Evolutionary conservation across 345 rosid species (phyloP).

Genomic region (Ceriops decandra): DNA sequence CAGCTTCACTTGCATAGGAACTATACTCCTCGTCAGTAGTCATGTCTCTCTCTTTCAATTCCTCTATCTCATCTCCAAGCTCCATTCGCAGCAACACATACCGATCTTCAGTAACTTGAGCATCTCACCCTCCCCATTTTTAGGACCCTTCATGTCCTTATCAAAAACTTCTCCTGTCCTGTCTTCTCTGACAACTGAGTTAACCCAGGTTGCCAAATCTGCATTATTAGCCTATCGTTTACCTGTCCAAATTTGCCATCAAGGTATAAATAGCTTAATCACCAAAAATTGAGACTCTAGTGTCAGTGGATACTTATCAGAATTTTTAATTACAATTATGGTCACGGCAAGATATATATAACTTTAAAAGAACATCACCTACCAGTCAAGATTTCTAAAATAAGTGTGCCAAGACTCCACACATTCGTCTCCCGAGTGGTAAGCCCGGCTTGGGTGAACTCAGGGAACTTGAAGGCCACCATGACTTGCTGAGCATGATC

Average conservation of each 20-base stretch:
- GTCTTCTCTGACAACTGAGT: constrained; percentile 67
- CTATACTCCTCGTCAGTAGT: constrained; percentile 54
- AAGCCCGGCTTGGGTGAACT: constrained; percentile 45
- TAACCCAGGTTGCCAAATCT: constrained; percentile 73
- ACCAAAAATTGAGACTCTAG: too few species aligned
- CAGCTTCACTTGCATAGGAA: constrained; percentile 58
- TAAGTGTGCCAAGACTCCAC: constrained; percentile 91
- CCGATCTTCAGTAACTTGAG: constrained; percentile 77
- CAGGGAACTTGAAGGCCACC: constrained; percentile 83
- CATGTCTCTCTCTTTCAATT: constrained; percentile 46
- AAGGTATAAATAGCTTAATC: too few species aligned
- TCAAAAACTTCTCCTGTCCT: constrained; percentile 87
- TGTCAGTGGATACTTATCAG: too few species aligned
- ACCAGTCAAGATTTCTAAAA: constrained; percentile 73
- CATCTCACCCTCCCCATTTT: constrained; percentile 67
- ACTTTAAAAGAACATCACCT: constrained; percentile 22
- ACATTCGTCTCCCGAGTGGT: constrained; percentile 63
- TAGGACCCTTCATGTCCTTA: constrained; percentile 60
- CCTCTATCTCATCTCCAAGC: constrained; percentile 55
- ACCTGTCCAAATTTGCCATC: constrained; percentile 31
- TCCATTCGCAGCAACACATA: constrained; percentile 78
- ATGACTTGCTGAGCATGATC: constrained; percentile 65
- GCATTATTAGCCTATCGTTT: constrained; percentile 32
- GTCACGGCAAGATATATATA: too few species aligned
- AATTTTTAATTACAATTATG: too few species aligned